These are phyloP conservation scores for Iberis amara DNA, from an alignment of 441 rosid species.

Conservation along the genomic window DNA sequence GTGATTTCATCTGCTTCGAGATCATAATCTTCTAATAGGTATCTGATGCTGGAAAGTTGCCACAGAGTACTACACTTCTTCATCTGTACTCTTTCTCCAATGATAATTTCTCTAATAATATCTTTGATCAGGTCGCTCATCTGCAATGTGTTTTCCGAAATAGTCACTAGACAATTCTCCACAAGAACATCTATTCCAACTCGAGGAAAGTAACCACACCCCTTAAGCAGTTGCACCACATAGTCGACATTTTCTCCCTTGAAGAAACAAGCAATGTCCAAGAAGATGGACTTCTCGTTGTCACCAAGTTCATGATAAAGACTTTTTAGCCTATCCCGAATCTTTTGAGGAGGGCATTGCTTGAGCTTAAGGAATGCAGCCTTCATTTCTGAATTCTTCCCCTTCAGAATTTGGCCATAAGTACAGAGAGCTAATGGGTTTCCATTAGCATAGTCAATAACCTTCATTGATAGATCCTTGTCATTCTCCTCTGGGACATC, in stretches of 20 bases:
- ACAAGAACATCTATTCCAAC: constrained; percentile 22
- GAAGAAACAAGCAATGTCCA: constrained; percentile 36
- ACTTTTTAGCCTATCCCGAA: constrained; percentile 8
- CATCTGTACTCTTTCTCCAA: not conserved
- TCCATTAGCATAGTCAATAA: constrained; percentile 27
- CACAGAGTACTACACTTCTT: constrained; percentile 4
- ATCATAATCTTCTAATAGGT: constrained; percentile 5
- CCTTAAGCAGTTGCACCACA: constrained; percentile 15
- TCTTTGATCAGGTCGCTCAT: constrained; percentile 15
- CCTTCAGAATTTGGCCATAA: not conserved
- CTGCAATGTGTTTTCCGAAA: constrained; percentile 6
- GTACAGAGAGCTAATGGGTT: constrained; percentile 28
- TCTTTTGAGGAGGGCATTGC: not conserved
- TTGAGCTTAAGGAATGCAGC: constrained; percentile 12
- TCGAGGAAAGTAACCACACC: constrained; percentile 15
- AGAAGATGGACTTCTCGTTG: constrained; percentile 28
- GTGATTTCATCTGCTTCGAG: not conserved
- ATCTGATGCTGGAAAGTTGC: constrained; percentile 7
- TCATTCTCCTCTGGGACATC: not conserved
- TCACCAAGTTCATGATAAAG: constrained; percentile 26
- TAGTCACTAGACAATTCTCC: constrained; percentile 7
- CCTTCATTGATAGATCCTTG: not conserved
- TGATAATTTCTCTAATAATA: not conserved
- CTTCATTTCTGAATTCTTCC: constrained; percentile 13
- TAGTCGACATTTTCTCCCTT: constrained; percentile 23